These are phyloP conservation scores for Eimeria sp. DNA, from an alignment of 169 alveolate species.

Conservation along the genomic window DNA sequence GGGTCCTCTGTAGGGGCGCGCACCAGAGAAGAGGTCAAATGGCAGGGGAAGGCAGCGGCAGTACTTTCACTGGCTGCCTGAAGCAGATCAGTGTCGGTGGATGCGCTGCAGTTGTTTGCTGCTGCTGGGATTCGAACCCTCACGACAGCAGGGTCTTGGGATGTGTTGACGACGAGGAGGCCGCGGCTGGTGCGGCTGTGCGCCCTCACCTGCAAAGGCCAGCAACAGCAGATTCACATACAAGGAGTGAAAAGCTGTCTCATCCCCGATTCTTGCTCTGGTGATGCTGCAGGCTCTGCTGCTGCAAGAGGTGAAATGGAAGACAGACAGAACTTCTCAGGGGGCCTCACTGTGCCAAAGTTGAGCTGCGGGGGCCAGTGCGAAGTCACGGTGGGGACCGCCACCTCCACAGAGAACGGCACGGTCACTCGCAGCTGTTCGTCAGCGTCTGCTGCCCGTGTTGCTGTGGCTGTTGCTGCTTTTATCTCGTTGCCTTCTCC, in stretches of 20 bases:
- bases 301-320: not conserved
- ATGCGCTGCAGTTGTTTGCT: not conserved
- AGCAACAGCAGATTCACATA: not conserved
- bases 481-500: not conserved
- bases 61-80: not conserved
- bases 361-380: constrained; percentile 49
- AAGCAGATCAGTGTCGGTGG: not conserved
- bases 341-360: constrained; percentile 28
- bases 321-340: too few species aligned
- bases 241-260: not conserved
- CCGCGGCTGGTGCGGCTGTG: constrained; percentile 57
- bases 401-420: constrained; percentile 30
- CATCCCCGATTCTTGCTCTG: not conserved
- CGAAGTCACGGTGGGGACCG: constrained; percentile 11
- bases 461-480: not conserved
- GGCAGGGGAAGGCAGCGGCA: constrained; percentile 30
- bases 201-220: constrained; percentile 22
- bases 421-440: not conserved
- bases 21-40: constrained; percentile 21
- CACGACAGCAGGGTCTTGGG: constrained; percentile 2
- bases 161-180: constrained; percentile 41
- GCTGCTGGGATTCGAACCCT: constrained; percentile 28
- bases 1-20: constrained; percentile 6
- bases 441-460: not conserved
- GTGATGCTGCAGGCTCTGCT: constrained; percentile 1